Percentiles rank a stretch among this genome's conserved stretches.
These are phyloP conservation scores for Adansonia grandidieri DNA, from an alignment of 441 rosid genomes.

Conservation along the genomic window DNA sequence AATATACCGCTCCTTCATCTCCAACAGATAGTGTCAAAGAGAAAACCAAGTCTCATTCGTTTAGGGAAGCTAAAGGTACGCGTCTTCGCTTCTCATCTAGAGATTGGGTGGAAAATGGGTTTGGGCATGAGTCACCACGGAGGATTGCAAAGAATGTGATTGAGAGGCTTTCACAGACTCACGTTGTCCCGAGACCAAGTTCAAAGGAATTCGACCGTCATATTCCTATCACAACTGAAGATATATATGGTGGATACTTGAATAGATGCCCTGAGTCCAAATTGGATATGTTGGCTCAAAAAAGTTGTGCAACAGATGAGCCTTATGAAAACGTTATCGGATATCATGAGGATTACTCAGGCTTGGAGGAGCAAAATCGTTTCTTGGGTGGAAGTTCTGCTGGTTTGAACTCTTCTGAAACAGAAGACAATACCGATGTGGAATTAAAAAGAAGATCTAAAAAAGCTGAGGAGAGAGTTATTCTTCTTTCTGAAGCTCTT, in stretches of 20 bases:
- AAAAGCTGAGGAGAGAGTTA: slow-evolving; percentile 77
- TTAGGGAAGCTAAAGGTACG: slow-evolving; percentile 66
- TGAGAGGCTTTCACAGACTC: slow-evolving; percentile 75
- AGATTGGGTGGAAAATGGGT: slow-evolving; percentile 66
- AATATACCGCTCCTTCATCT: slow-evolving; percentile 64
- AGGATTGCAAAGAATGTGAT: slow-evolving; percentile 85
- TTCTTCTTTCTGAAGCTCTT: slow-evolving; percentile 66
- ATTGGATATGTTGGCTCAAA: slow-evolving; percentile 45
- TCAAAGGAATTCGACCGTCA: slow-evolving; percentile 45
- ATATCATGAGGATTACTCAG: slow-evolving; percentile 39
- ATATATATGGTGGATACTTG: slow-evolving; percentile 63
- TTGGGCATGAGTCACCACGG: slow-evolving; percentile 76
- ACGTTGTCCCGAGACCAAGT: slow-evolving; percentile 52
- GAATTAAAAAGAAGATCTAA: slow-evolving; percentile 62
- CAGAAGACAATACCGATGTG: slow-evolving; percentile 52
- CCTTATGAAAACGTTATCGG: slow-evolving; percentile 44
- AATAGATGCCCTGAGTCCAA: slow-evolving; percentile 51
- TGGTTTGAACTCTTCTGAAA: slow-evolving; percentile 40
- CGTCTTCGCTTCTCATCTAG: slow-evolving; percentile 54
- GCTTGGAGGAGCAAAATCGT: slow-evolving; percentile 39
- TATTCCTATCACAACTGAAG: slow-evolving; percentile 81
- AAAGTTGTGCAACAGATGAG: slow-evolving; percentile 47
- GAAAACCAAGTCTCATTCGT: slow-evolving; percentile 65
- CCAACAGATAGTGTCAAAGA: slow-evolving; percentile 53
- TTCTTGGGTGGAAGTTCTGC: slow-evolving; percentile 33